Percentiles rank a stretch among this genome's conserved stretches.
Conservation (phyloP, 108 stramenopile genomes). For the Cylindrotheca fusiformis region DNA sequence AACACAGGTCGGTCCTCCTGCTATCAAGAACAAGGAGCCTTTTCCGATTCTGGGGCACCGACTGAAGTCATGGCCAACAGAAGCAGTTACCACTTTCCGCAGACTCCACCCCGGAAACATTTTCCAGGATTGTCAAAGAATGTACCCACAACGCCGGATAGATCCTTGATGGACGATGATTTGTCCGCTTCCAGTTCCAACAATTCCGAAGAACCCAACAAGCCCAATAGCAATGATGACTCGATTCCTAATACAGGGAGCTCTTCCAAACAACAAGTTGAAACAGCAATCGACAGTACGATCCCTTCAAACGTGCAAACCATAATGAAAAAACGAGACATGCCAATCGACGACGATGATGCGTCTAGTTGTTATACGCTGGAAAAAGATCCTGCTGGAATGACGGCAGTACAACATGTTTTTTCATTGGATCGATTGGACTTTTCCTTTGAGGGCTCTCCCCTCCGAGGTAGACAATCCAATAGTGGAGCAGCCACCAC, state of each 20-base stretch:
- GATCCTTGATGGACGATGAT: background rate
- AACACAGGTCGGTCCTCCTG: background rate
- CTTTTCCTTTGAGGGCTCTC: slow-evolving; percentile 1
- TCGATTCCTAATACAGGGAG: background rate
- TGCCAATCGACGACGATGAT: background rate
- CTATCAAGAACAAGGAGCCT: background rate
- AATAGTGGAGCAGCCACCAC: background rate
- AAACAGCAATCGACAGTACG: background rate
- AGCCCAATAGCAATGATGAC: too few relatives aligned
- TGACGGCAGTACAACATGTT: slow-evolving; percentile 17
- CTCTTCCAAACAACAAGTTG: background rate
- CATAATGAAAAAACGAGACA: background rate
- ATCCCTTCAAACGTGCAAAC: background rate
- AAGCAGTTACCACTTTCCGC: slow-evolving; percentile 5
- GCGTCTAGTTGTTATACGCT: background rate
- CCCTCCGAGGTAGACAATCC: background rate
- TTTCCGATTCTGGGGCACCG: slow-evolving; percentile 29
- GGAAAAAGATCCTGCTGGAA: background rate
- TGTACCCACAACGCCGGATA: background rate
- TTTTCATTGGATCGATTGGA: slow-evolving; percentile 35
- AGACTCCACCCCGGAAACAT: background rate
- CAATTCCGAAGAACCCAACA: too few relatives aligned
- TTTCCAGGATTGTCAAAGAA: background rate
- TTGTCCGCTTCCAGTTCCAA: background rate
- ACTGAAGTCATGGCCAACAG: slow-evolving; percentile 37